Conservation (phyloP, 352 stramenopile genomes). For the Phytophthora ramorum region DNA sequence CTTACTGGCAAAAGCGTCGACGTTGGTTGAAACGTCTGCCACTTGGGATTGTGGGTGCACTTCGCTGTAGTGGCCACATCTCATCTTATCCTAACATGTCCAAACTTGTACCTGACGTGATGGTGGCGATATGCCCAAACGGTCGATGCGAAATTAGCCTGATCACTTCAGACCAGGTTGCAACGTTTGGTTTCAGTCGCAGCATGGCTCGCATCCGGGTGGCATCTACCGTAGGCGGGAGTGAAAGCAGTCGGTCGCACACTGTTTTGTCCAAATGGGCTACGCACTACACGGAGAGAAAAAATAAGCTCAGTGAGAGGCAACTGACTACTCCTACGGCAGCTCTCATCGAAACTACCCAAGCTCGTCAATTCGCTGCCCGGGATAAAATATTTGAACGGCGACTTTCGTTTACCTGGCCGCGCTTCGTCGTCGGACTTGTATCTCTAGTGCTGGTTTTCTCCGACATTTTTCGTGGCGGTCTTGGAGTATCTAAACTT, state of each 20-base stretch:
- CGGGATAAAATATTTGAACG: conserved; percentile 15
- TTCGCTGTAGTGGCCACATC: no score
- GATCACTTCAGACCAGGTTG: neutral
- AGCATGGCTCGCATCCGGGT: conserved; percentile 19
- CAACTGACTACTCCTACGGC: neutral
- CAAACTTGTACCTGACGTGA: neutral
- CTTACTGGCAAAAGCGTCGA: no score
- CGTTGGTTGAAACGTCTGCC: no score
- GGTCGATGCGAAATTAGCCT: neutral
- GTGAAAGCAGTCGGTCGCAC: neutral
- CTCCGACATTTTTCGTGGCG: conserved; percentile 40
- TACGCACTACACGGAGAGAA: neutral
- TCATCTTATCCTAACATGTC: neutral
- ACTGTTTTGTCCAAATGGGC: conserved; percentile 13
- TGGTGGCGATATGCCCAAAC: neutral
- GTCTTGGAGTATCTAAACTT: conserved; percentile 21
- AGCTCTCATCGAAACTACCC: neutral
- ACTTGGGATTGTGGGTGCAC: no score
- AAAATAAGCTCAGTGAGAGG: neutral
- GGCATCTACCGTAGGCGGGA: neutral
- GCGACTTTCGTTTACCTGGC: conserved; percentile 22
- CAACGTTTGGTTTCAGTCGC: neutral
- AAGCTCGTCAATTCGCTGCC: neutral
- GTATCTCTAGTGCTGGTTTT: conserved; percentile 38
- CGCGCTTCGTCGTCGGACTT: conserved; percentile 13